Base-by-base conservation (phyloP, 75 land plant species). In the Pseudotsuga menziesii region DNA sequence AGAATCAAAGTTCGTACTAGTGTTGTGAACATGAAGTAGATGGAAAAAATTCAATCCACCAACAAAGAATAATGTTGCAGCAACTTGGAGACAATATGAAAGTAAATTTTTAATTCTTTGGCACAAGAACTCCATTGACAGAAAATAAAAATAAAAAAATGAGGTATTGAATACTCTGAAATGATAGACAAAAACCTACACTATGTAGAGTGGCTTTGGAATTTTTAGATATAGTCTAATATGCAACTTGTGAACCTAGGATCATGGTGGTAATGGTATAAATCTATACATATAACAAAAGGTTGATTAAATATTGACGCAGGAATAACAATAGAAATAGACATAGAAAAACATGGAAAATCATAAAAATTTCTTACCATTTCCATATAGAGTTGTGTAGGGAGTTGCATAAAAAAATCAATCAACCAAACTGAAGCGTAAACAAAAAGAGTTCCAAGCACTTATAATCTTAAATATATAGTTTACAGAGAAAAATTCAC, bases 301-400 rank as follows among this genome's bases (percentile, higher is more conserved):
- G 61, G 23, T 0, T 17, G 61, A 20, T 59, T 59, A 6, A 59
- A 6, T 59, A 20, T 4, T 14, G 5, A 23, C 14, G 2, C 23
- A 93, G 91, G 91, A 94, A 91, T 32, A 94, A 88, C 59, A 76
- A 58, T 23, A 94, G 79, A 75, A 94, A 94, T 52, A 81, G 78
- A 67, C 89, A 20, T 39, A 91, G 80, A 36, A 23, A 73, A 44
- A 20, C 29, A 22, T 22, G 20, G 57, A 8, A 5, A 41, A 0
- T 22, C 75, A 73, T 2, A 41, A 55, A 32, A 17, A 32, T n/a
- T 75, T 36, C 86, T 78, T 84, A 94, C 98, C 88, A 89, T 12
- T 56, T 95, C 98, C 78, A 82, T 90, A 74, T 92, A 92, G 70
- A 79, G 82, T 74, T 92, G 98, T 32, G 95, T 94, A 59, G 93